Percentiles rank a stretch among this genome's conserved stretches.
phyloP scores from a whole-genome alignment of 2,329 filamentous ascomycete genomes.

The Tolypocladium ophioglossoides region DNA sequence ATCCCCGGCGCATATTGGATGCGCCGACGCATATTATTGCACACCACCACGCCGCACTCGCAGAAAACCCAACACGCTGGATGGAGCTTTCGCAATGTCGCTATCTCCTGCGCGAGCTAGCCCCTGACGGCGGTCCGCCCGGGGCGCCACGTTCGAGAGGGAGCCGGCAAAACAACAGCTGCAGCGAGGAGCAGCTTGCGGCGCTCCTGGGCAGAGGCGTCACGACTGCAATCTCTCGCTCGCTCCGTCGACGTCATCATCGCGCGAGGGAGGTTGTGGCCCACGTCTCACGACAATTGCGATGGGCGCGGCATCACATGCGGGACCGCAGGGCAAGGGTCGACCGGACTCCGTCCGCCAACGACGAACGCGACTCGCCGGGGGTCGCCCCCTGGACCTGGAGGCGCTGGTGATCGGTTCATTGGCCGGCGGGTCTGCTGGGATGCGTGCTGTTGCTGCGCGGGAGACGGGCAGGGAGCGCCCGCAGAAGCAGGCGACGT shows the following conservation, averaged over 20 bases:
- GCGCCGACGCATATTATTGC: too few species aligned
- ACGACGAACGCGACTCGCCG: background rate
- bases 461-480: background rate
- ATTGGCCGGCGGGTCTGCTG: background rate
- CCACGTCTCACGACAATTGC: background rate
- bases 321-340: background rate
- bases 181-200: background rate
- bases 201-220: background rate
- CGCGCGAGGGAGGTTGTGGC: background rate
- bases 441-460: background rate
- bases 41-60: background rate
- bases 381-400: background rate
- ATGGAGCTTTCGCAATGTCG: background rate
- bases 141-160: background rate
- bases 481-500: background rate
- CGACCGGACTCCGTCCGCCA: too few species aligned
- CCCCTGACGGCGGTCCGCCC: background rate
- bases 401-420: background rate
- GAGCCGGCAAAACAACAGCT: background rate
- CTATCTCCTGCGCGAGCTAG: background rate
- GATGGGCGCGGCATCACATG: background rate
- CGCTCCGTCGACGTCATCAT: background rate
- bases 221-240: background rate
- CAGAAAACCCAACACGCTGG: background rate
- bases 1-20: background rate